Conservation (phyloP, 2,329 filamentous ascomycete species). For the Pseudogymnoascus pannorum region DNA sequence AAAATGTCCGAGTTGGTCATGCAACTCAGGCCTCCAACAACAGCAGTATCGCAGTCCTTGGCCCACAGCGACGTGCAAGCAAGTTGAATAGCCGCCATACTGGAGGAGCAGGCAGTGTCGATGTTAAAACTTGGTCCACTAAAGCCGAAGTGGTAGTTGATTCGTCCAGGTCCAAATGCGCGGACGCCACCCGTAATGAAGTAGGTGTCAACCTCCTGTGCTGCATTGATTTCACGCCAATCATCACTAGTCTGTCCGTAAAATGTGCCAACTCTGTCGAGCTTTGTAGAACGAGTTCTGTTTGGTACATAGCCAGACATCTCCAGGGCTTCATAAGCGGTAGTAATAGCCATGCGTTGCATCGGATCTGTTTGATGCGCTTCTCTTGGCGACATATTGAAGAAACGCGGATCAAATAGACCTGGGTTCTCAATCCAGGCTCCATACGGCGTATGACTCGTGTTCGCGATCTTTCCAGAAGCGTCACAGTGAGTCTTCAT, state of each 20-base stretch:
- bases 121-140: constrained; percentile 34
- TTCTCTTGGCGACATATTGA: constrained; percentile 80
- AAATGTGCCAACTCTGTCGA: constrained; percentile 33
- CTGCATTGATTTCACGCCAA: constrained; percentile 28
- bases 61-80: constrained; percentile 26
- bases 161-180: constrained; percentile 29
- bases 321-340: constrained; percentile 75
- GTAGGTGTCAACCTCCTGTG: constrained; percentile 27
- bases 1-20: constrained; percentile 28
- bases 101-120: constrained; percentile 37
- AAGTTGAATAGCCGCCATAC: constrained; percentile 30
- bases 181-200: constrained; percentile 27
- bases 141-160: constrained; percentile 38
- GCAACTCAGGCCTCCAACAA: constrained; percentile 26
- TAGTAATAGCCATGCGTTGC: constrained; percentile 68
- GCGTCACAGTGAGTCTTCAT: constrained; percentile 64
- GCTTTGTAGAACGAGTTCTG: constrained; percentile 30
- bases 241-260: constrained; percentile 29
- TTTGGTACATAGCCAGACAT: constrained; percentile 64
- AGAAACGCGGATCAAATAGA: constrained; percentile 74
- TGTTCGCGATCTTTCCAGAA: constrained; percentile 66
- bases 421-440: constrained; percentile 67
- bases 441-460: constrained; percentile 67
- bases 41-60: constrained; percentile 26
- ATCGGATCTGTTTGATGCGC: constrained; percentile 75